Evolutionary conservation across 257 asterid species (phyloP).

Genomic region (Knoxia roxburghii): DNA sequence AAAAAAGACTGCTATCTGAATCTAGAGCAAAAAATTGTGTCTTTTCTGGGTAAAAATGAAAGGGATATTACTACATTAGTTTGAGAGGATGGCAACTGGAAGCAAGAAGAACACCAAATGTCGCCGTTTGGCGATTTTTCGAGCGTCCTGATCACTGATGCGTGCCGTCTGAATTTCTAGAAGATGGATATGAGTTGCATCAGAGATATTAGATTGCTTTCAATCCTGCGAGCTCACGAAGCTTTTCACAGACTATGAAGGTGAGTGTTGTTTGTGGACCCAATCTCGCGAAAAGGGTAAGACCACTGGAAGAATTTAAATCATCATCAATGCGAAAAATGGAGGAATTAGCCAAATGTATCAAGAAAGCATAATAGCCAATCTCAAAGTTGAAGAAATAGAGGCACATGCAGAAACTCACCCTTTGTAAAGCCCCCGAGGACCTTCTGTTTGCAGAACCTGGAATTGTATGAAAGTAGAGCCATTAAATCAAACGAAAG

Average conservation of each 20-base stretch:
- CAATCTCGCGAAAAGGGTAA: slow-evolving; percentile 82
- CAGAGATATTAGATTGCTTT: slow-evolving; percentile 48
- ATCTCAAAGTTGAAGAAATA: background rate
- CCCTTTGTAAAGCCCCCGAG: slow-evolving; percentile 96
- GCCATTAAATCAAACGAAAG: background rate
- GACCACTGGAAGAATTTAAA: slow-evolving; percentile 47
- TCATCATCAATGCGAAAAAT: background rate
- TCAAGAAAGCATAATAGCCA: no score
- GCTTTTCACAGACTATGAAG: slow-evolving; percentile 82
- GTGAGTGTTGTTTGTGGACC: slow-evolving; percentile 92
- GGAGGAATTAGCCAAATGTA: slow-evolving; percentile 4
- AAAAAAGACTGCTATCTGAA: slow-evolving; percentile 8
- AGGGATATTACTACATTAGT: no score
- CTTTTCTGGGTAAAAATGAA: background rate
- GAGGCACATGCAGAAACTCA: slow-evolving; percentile 28
- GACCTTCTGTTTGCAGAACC: slow-evolving; percentile 88
- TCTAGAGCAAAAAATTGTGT: background rate
- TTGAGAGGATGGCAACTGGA: no score
- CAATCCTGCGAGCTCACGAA: slow-evolving; percentile 70
- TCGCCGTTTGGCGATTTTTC: no score
- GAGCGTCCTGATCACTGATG: background rate
- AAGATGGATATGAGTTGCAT: background rate
- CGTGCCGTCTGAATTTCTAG: background rate
- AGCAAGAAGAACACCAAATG: no score
- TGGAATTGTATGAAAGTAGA: slow-evolving; percentile 28